Conservation (phyloP, 2,329 filamentous ascomycete species). For the Sporothrix mexicana region DNA sequence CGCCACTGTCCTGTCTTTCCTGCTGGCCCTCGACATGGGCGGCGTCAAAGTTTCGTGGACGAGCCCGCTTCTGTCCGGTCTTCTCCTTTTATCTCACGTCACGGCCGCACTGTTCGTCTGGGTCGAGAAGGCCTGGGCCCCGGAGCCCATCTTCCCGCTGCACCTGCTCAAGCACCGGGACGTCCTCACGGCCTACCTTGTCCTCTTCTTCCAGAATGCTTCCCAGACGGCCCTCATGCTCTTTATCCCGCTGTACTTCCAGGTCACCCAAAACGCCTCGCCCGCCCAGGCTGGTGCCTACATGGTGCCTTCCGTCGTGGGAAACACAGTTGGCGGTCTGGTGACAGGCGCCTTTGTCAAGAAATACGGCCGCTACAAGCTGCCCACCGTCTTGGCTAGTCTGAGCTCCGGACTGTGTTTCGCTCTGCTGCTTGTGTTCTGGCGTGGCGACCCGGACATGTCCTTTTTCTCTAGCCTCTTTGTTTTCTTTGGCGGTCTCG, state of each 20-base stretch:
- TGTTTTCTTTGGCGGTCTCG: slow-evolving; percentile 45
- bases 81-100: slow-evolving; percentile 43
- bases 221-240: slow-evolving; percentile 69
- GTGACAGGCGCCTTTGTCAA: slow-evolving; percentile 63
- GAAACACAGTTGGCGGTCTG: slow-evolving; percentile 69
- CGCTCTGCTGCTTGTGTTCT: slow-evolving; percentile 58
- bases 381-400: slow-evolving; percentile 57
- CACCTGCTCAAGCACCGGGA: slow-evolving; percentile 58
- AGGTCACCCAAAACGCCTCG: slow-evolving; percentile 63
- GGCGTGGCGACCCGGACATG: slow-evolving; percentile 64
- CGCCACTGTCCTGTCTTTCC: slow-evolving; percentile 45
- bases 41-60: slow-evolving; percentile 49
- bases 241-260: slow-evolving; percentile 71
- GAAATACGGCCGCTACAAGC: slow-evolving; percentile 65
- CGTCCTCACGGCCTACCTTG: slow-evolving; percentile 58
- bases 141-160: slow-evolving; percentile 65
- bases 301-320: slow-evolving; percentile 69
- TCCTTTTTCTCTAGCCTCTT: slow-evolving; percentile 65
- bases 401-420: slow-evolving; percentile 58
- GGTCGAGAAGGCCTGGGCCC: slow-evolving; percentile 47
- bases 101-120: slow-evolving; percentile 45
- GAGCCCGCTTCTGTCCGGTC: slow-evolving; percentile 44
- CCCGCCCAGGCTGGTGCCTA: slow-evolving; percentile 64
- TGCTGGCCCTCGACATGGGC: slow-evolving; percentile 50
- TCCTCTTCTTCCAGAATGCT: slow-evolving; percentile 58